Conservation (phyloP, 1,284 basidiomycete species). For the Puccinia novopanici region DNA sequence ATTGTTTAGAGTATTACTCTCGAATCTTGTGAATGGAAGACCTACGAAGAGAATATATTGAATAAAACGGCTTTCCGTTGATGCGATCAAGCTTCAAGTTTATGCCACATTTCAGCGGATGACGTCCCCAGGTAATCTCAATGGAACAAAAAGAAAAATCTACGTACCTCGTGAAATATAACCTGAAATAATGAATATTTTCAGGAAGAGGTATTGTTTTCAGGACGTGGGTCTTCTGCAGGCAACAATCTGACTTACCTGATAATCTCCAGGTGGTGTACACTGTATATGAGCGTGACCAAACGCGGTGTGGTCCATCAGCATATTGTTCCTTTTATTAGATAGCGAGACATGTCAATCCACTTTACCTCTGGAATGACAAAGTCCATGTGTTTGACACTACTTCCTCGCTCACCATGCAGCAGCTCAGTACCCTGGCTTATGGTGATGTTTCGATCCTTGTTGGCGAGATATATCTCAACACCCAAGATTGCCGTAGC, state of each 20-base stretch:
- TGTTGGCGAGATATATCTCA: slow-evolving; percentile 31
- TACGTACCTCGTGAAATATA: slow-evolving; percentile 42
- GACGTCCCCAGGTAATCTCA: not conserved
- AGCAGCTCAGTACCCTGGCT: slow-evolving; percentile 27
- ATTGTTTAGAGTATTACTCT: not conserved
- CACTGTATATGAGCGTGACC: slow-evolving; percentile 13
- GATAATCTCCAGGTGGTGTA: slow-evolving; percentile 40
- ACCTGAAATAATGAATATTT: slow-evolving; percentile 16
- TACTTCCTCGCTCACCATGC: slow-evolving; percentile 41
- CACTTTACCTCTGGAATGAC: slow-evolving; percentile 25
- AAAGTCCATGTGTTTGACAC: slow-evolving; percentile 46
- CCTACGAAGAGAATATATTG: slow-evolving; percentile 38
- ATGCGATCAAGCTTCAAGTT: slow-evolving; percentile 42
- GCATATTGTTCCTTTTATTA: not conserved
- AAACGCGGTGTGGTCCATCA: not conserved
- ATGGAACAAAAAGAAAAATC: not conserved
- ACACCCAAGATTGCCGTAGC: slow-evolving; percentile 43
- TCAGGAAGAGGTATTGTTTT: not conserved
- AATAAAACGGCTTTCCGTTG: slow-evolving; percentile 42
- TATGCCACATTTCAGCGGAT: not conserved
- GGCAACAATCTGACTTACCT: slow-evolving; percentile 1
- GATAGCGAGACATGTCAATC: not conserved
- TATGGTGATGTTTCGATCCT: slow-evolving; percentile 40
- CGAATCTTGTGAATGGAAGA: not conserved
- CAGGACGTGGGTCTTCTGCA: not conserved